Conservation (phyloP, 2,329 filamentous ascomycete genomes). For the Talaromyces sp. region DNA sequence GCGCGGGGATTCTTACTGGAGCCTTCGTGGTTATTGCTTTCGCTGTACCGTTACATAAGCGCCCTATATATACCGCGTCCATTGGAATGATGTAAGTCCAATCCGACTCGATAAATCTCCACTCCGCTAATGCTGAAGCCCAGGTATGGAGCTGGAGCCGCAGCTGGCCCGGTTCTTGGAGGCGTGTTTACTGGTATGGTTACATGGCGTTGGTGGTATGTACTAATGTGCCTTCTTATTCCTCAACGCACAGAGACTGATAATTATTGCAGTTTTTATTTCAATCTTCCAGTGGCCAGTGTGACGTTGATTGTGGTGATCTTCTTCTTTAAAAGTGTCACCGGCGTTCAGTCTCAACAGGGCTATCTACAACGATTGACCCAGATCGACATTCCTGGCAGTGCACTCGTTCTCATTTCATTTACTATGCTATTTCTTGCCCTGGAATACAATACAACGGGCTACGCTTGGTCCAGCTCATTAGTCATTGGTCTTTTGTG, state of each 20-base stretch:
- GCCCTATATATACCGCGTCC: slow-evolving; percentile 31
- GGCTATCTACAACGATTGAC: slow-evolving; percentile 20
- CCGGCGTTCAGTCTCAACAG: background rate
- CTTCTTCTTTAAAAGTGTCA: slow-evolving; percentile 15
- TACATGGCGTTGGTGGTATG: slow-evolving; percentile 23
- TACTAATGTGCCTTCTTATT: background rate
- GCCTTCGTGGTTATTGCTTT: slow-evolving; percentile 38
- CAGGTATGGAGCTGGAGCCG: slow-evolving; percentile 23
- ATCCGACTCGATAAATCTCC: too few species aligned
- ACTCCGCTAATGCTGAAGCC: background rate
- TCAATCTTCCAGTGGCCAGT: slow-evolving; percentile 17
- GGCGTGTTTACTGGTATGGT: slow-evolving; percentile 30
- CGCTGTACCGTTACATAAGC: slow-evolving; percentile 27
- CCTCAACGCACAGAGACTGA: background rate
- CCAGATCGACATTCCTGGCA: slow-evolving; percentile 23
- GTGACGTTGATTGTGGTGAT: slow-evolving; percentile 16
- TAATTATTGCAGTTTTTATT: slow-evolving; percentile 15
- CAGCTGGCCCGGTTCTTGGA: slow-evolving; percentile 32
- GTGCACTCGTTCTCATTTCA: slow-evolving; percentile 20
- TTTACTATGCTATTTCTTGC: slow-evolving; percentile 25
- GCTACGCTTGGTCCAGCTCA: slow-evolving; percentile 22
- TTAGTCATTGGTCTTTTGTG: slow-evolving; percentile 21
- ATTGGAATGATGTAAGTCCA: slow-evolving; percentile 21
- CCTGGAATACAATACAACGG: slow-evolving; percentile 25
- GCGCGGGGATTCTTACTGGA: slow-evolving; percentile 34